A percentile compares a stretch with the other conserved stretches of the same genome.
phyloP scores from a whole-genome alignment of 345 rosid genomes.

The Lepidium aucheri region DNA sequence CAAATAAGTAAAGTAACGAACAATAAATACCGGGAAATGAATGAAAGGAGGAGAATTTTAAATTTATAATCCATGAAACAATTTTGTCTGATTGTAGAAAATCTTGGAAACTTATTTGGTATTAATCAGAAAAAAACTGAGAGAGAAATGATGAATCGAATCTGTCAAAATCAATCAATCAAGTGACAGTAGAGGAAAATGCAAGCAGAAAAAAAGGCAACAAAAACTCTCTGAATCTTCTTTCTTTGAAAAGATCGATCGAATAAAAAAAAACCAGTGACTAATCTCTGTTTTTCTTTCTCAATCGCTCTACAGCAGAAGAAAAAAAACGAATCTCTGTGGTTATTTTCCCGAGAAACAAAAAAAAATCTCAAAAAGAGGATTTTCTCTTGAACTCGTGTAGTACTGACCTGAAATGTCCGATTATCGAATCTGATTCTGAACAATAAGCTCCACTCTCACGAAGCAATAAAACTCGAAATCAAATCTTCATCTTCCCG shows the following conservation, averaged over 20 bases:
- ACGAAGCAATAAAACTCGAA: neutral
- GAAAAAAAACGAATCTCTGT: conserved; percentile 4
- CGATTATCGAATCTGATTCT: neutral
- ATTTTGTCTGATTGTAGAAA: neutral
- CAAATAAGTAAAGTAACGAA: neutral
- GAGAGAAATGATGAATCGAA: conserved; percentile 15
- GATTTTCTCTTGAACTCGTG: neutral
- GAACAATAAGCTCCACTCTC: neutral
- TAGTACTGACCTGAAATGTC: conserved; percentile 18
- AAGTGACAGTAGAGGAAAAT: neutral
- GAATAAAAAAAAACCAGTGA: neutral
- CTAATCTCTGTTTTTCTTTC: conserved; percentile 12
- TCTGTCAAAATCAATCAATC: conserved; percentile 31
- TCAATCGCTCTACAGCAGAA: conserved; percentile 6
- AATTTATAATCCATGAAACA: no score
- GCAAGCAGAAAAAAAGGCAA: conserved; percentile 1
- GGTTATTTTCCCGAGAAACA: neutral
- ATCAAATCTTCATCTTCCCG: neutral
- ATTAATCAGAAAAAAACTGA: neutral
- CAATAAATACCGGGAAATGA: conserved; percentile 12
- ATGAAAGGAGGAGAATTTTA: neutral
- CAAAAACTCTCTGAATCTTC: neutral
- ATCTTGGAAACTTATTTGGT: neutral
- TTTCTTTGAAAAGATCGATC: conserved; percentile 26
- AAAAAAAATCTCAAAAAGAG: neutral